phyloP scores from a whole-genome alignment of 805 yeast species.

The Dipodascus geniculatus region DNA sequence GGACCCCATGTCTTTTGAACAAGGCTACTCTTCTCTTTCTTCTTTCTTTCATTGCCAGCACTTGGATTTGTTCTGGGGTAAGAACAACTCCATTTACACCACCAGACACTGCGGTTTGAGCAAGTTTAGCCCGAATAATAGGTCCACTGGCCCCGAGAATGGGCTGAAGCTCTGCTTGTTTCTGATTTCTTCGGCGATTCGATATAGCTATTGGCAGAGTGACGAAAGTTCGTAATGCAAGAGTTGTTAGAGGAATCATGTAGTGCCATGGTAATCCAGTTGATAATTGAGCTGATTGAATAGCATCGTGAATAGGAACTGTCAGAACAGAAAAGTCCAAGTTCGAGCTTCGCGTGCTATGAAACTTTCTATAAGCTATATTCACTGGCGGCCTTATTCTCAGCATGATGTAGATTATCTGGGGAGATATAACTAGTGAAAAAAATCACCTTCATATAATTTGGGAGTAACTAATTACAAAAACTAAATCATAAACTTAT shows the following conservation, averaged over 20 bases:
- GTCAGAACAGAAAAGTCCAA: conserved; percentile 6
- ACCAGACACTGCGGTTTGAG: conserved; percentile 23
- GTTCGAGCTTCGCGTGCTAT: background rate
- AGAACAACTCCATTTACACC: conserved; percentile 27
- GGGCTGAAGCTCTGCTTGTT: conserved; percentile 63
- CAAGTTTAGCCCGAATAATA: conserved; percentile 44
- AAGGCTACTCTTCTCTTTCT: conserved; percentile 60
- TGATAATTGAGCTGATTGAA: conserved; percentile 16
- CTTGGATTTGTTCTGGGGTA: conserved; percentile 65
- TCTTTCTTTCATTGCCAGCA: conserved; percentile 67
- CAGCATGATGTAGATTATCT: background rate
- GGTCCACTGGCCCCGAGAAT: conserved; percentile 67
- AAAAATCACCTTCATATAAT: background rate
- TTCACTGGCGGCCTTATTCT: background rate
- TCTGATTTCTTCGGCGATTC: conserved; percentile 57
- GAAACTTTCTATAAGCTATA: background rate
- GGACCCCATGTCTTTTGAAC: conserved; percentile 57
- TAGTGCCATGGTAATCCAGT: conserved; percentile 72
- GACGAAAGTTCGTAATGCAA: conserved; percentile 48
- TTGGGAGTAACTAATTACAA: background rate
- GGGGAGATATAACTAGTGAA: background rate
- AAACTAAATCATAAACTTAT: background rate
- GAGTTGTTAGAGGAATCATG: conserved; percentile 61
- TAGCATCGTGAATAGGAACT: conserved; percentile 12
- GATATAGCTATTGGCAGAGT: conserved; percentile 71